These are phyloP conservation scores for Lactarius pseudohatsudake DNA, from an alignment of 768 basidiomycete species.

Conservation along the genomic window DNA sequence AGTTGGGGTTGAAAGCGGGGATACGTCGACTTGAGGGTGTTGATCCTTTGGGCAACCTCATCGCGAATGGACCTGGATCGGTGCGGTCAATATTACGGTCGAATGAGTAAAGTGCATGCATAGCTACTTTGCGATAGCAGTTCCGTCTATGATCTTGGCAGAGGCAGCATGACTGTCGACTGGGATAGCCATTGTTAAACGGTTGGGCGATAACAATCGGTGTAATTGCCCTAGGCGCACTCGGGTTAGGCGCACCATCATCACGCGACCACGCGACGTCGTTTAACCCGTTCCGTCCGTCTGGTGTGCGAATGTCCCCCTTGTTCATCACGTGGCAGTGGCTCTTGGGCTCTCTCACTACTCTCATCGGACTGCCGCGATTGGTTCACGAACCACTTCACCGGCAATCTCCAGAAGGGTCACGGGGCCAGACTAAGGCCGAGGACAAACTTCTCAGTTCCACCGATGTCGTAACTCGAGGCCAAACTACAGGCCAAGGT, in stretches of 20 bases:
- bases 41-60: constrained; percentile 69
- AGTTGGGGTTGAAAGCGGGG: constrained; percentile 92
- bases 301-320: no score
- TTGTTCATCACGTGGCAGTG: background rate
- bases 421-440: no score
- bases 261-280: background rate
- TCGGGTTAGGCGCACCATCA: constrained; percentile 17
- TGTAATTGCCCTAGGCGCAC: constrained; percentile 2
- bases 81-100: constrained; percentile 20
- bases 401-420: no score
- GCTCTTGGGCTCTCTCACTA: background rate
- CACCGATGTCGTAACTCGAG: no score
- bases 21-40: constrained; percentile 56
- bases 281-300: background rate
- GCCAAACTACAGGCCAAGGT: no score
- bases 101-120: constrained; percentile 10
- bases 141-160: constrained; percentile 78
- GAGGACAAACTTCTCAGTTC: no score
- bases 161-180: constrained; percentile 32
- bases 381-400: no score
- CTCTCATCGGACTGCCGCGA: no score
- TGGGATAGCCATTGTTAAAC: constrained; percentile 32
- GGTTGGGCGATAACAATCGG: constrained; percentile 14
- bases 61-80: constrained; percentile 74
- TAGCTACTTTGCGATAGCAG: constrained; percentile 75